Conservation (phyloP, 495 filamentous ascomycete genomes). For the Neurospora sp. region DNA sequence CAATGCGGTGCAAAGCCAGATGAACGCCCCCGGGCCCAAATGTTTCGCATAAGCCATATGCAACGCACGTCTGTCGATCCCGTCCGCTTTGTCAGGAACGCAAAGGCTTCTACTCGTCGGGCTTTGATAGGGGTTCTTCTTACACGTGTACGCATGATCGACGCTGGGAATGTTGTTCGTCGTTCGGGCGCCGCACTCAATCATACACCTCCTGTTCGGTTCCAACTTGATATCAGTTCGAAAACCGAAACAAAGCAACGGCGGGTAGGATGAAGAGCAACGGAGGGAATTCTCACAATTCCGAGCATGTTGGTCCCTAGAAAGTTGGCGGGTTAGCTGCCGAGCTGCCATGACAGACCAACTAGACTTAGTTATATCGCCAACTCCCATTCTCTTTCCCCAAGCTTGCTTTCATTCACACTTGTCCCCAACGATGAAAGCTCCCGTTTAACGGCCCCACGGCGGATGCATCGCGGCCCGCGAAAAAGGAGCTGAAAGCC, state of each 20-base stretch:
- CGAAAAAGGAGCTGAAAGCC: background rate
- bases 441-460: background rate
- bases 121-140: background rate
- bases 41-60: background rate
- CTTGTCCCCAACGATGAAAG: background rate
- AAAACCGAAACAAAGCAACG: background rate
- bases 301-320: background rate
- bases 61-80: background rate
- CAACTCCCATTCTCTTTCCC: background rate
- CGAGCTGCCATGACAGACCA: background rate
- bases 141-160: background rate
- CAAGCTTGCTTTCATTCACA: background rate
- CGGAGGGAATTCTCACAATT: background rate
- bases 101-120: background rate
- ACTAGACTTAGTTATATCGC: background rate
- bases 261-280: background rate
- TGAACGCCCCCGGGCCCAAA: background rate
- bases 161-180: background rate
- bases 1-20: background rate
- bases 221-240: background rate
- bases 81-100: background rate
- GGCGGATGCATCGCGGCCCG: background rate
- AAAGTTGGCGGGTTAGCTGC: background rate
- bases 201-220: background rate
- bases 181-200: background rate